Base-by-base conservation (phyloP, 805 yeast genomes). In the Suhomyces canberraensis region DNA sequence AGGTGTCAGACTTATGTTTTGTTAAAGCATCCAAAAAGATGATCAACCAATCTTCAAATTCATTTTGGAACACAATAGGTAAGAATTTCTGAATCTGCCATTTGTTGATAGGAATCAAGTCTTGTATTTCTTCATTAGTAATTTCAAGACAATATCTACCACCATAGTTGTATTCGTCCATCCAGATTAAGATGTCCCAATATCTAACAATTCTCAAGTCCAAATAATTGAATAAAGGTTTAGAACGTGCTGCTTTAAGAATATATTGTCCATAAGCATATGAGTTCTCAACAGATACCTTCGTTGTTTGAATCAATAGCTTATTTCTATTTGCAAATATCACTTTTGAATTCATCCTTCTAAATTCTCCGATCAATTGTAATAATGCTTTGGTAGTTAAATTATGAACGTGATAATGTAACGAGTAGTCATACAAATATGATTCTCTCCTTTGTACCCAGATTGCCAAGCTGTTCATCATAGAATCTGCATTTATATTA, bases 141-240 rank as follows among this genome's bases (percentile, higher is more conserved):
- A 77, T 73, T 36, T 66, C 66, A 14, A 51, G 50, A 49, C 80
- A 75, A 41, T 66, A 67, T 33, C 79, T 58, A 5, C 98, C 99
- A 29, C 95, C 84, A 58, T 72, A 89, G 53, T 93, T 93, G 50
- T 76, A 78, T 48, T 83, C 81, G 56, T 93, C 96, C 95, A 91
- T 85, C 98, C 97, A 95, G 2, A 93, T 64, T 45, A 93, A 64
- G n/a, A 83, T 52, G 56, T 93, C 97, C 98, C 98, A 93, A 54
- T 86, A 89, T 50, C 78, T 79, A 9, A 69, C 73, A 28, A 91
- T 81, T 15, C 66, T 63, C 45, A 93, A 61, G 47, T 90, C 97
- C 47, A 93, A 64, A 56, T 79, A 89, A 47, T 82, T 79, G 64
- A 93, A 93, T 46, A 89, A 60, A 0, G 95, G 91, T 48, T 81